Evolutionary conservation across 2,329 filamentous ascomycete genomes (phyloP), one percentile per base, ranked within the genome.

Genomic region (Aspergillus thermomutatus): DNA sequence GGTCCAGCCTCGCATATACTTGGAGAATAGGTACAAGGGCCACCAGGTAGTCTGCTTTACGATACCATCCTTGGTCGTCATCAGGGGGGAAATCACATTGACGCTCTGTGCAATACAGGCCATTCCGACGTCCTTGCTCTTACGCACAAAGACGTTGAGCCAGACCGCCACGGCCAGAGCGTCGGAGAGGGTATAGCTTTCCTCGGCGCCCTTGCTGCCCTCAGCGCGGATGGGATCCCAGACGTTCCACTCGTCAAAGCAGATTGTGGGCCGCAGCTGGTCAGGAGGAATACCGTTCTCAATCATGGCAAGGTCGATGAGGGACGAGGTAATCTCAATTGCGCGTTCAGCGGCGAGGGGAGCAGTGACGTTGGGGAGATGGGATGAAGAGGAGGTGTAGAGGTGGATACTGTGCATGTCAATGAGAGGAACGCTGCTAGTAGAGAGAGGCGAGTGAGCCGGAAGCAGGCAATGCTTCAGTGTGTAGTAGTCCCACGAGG

Each of bases 201-300:
- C 88, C 73, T 92, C 89, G 5, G 87, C 89, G 17, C 89, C 89
- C 58, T 82, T 72, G 64, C 88, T 85, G 17, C 89, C 89, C 0
- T 87, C 87, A 0, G 89, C 88, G 8, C 88, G 83, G 53, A 81
- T 78, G 0, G 88, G 87, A 64, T 91, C 88, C 89, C 89, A 92
- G 8, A 92, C 88, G 70, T 92, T 92, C 89, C 89, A 92, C 73
- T 92, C 89, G 69, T 92, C 89, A 69, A 92, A 92, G 78, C 89
- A 92, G 69, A 92, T 90, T 52, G 82, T 87, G 49, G 85, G 87
- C 3, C 82, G 77, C 3, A 83, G 82, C n/a, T 87, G 82, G 0
- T 78, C 76, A 0, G 80, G 75, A 0, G 87, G 81, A 0, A 76
- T 69, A 7, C 67, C 64, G 71, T 88, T 87, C 70, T 90, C 86